Percentiles rank a stretch among this genome's conserved stretches.
These are phyloP conservation scores for Tuber aestivum DNA, from an alignment of 495 filamentous ascomycete species.

Conservation along the genomic window DNA sequence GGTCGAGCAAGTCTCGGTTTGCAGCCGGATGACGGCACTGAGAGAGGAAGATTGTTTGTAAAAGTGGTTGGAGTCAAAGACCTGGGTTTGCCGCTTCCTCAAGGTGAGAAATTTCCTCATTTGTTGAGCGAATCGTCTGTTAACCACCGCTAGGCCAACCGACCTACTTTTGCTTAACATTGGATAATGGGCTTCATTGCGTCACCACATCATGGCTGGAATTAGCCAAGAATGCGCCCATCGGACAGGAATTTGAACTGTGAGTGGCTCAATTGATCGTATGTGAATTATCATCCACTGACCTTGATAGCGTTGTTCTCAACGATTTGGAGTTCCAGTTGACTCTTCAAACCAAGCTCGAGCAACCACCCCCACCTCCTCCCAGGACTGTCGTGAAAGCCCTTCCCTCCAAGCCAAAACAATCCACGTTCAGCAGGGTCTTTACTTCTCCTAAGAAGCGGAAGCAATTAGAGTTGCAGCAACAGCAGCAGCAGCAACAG, in stretches of 20 bases:
- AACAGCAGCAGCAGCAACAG: slow-evolving; percentile 50
- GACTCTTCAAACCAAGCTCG: slow-evolving; percentile 89
- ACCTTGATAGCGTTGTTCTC: slow-evolving; percentile 61
- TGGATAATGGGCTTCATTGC: slow-evolving; percentile 96
- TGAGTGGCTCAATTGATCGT: slow-evolving; percentile 29
- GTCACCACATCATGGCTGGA: slow-evolving; percentile 95
- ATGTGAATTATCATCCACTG: slow-evolving; percentile 7
- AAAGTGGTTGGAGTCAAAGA: slow-evolving; percentile 97
- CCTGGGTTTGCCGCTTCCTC: slow-evolving; percentile 81
- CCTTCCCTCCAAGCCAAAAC: slow-evolving; percentile 53
- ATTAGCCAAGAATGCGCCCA: slow-evolving; percentile 84
- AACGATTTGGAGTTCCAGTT: slow-evolving; percentile 96
- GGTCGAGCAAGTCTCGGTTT: slow-evolving; percentile 45
- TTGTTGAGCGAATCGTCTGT: slow-evolving; percentile 28
- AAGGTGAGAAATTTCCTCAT: slow-evolving; percentile 55
- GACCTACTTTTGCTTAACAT: slow-evolving; percentile 84
- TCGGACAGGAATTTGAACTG: slow-evolving; percentile 96
- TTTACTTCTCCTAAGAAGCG: slow-evolving; percentile 93
- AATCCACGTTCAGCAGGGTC: slow-evolving; percentile 81
- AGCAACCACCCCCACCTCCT: slow-evolving; percentile 59
- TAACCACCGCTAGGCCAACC: slow-evolving; percentile 64
- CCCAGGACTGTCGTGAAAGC: slow-evolving; percentile 56
- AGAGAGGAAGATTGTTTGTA: slow-evolving; percentile 89
- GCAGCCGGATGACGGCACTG: slow-evolving; percentile 68
- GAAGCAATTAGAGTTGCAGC: slow-evolving; percentile 73